A percentile compares a stretch with the other conserved stretches of the same genome.
Conservation (phyloP, 306 rosid genomes). For the Rubus parviflorus region DNA sequence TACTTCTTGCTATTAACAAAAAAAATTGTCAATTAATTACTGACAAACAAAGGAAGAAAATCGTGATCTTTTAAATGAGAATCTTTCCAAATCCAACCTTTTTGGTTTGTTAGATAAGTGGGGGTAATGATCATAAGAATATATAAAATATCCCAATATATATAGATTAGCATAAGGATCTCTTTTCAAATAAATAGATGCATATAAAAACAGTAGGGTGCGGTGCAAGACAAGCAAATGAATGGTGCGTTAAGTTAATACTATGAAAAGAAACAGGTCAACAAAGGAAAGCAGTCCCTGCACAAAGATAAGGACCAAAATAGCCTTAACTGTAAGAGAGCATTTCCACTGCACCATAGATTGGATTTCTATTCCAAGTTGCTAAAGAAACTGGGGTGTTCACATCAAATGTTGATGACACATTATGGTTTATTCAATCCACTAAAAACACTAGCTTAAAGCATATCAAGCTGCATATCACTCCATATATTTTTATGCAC, state of each 20-base stretch:
- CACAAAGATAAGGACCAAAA: not conserved
- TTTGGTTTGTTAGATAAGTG: not conserved
- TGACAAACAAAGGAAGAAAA: not conserved
- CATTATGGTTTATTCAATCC: not conserved
- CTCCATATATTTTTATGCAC: not conserved
- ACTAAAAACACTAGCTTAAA: slow-evolving; percentile 4
- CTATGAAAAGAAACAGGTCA: not conserved
- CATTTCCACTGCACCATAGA: not conserved
- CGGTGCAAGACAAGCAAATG: not conserved
- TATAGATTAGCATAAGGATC: not conserved
- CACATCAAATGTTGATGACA: not conserved
- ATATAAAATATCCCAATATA: not conserved
- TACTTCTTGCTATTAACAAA: slow-evolving; percentile 63
- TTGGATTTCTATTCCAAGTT: not conserved
- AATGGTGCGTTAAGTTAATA: not conserved
- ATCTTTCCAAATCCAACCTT: not conserved
- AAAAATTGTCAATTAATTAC: slow-evolving; percentile 21
- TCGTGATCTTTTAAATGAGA: too few species aligned
- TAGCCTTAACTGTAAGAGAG: not conserved
- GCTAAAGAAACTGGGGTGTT: not conserved
- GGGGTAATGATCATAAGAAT: not conserved
- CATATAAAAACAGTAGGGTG: not conserved
- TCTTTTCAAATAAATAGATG: not conserved
- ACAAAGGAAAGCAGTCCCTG: not conserved
- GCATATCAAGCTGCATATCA: not conserved